Base-by-base conservation (phyloP, 768 basidiomycete genomes). In the Chiua virens region DNA sequence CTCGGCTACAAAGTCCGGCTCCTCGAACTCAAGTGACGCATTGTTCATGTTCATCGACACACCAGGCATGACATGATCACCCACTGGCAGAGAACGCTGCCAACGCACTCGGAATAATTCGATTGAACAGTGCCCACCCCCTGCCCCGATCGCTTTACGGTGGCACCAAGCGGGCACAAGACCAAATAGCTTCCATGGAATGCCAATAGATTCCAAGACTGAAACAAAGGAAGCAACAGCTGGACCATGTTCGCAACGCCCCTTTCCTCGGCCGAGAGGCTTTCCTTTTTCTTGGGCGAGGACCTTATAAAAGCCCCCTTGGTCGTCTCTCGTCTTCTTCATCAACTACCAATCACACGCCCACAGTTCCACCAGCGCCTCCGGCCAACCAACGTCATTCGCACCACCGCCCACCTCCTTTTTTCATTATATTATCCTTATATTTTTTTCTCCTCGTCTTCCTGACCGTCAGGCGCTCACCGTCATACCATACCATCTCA, bases 101-200 rank as follows among this genome's bases (percentile, higher is more conserved):
- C 34, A 17, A 34, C 15, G 15, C 15, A 15, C 15, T 34, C 34
- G 30, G 30, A 11, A 10, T 5, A 7, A 30, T 17, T 30, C 30
- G 30, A 30, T 30, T 9, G 5, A 13, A 30, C 6, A 17, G 15
- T 34, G 30, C 30, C 34, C 34, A 34, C 52, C 53, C 45, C 50
- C 27, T 36, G 45, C 49, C 64, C 53, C 58, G 50, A 58, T 66
- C 58, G 40, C 54, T 50, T 54, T 37, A 40, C 45, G 52, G 51
- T 36, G 42, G 35, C 34, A 22, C 22, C 18, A n/a, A 18, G 50
- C 25, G 38, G 23, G 42, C 49, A 8, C 34, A 27, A 34, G 5
- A 48, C 42, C 21, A 50, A 38, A 27, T 42, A 36, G 5, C 23
- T 30, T 18, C 13, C 42, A 37, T 41, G 42, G 39, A 40, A n/a